Percentiles rank a stretch among this genome's conserved stretches.
Evolutionary conservation across 495 filamentous ascomycete species (phyloP).

Genomic region (Podospora comata): DNA sequence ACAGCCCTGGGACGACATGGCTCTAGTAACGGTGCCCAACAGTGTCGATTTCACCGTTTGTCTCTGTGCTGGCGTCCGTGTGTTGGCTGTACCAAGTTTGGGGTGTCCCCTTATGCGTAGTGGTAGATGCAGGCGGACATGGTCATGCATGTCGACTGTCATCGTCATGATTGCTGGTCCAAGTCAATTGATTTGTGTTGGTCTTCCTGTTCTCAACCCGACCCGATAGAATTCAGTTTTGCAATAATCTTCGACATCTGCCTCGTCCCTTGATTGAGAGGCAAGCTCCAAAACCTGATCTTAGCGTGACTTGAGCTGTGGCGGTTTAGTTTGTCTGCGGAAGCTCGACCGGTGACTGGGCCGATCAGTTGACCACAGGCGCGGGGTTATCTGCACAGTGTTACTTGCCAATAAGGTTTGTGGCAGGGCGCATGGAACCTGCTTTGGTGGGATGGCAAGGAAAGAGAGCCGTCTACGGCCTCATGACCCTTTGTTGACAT

Average conservation of each 20-base stretch:
- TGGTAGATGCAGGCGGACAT: neutral
- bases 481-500: neutral
- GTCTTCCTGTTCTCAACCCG: neutral
- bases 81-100: neutral
- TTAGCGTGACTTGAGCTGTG: neutral
- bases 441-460: neutral
- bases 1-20: neutral
- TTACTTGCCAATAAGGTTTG: neutral
- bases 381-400: neutral
- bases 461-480: neutral
- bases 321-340: neutral
- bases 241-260: neutral
- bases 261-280: neutral
- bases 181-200: neutral
- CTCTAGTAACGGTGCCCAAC: neutral
- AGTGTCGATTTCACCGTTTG: neutral
- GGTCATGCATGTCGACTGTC: neutral
- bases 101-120: neutral
- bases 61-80: neutral
- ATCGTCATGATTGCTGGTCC: neutral
- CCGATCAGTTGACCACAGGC: neutral
- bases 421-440: neutral
- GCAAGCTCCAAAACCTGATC: neutral
- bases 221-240: neutral
- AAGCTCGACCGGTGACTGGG: neutral